These are phyloP conservation scores for Syzygium aqueum DNA, from an alignment of 345 rosid species.

Conservation along the genomic window DNA sequence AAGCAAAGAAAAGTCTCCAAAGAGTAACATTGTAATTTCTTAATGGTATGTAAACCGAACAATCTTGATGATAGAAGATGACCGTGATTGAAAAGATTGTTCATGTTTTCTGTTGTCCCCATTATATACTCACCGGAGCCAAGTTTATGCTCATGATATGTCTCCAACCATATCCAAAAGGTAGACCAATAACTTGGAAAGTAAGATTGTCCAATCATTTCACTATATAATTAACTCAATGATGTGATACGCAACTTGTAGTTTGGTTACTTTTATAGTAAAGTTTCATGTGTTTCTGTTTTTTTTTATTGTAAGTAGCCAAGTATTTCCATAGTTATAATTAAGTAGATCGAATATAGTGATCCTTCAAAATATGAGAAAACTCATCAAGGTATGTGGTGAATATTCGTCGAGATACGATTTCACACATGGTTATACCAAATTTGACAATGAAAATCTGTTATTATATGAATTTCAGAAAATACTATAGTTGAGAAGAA, in stretches of 20 bases:
- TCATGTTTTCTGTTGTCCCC: background rate
- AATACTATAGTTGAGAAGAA: background rate
- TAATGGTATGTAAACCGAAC: no score
- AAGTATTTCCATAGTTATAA: background rate
- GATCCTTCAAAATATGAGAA: background rate
- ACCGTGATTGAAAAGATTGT: background rate
- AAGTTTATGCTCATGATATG: background rate
- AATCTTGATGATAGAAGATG: background rate
- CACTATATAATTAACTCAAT: background rate
- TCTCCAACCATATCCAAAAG: background rate
- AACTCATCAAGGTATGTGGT: background rate
- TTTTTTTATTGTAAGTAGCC: background rate
- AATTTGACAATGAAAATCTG: background rate
- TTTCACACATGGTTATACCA: background rate
- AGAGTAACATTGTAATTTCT: background rate
- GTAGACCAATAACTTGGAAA: background rate
- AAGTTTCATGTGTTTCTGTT: background rate
- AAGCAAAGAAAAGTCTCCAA: background rate
- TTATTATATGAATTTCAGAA: background rate
- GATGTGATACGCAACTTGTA: background rate
- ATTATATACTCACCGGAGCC: background rate
- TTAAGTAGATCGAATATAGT: background rate
- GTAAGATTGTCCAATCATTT: background rate
- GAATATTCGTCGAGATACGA: accelerated
- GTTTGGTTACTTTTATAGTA: background rate